These are phyloP conservation scores for Cladosporium oxysporum DNA, from an alignment of 2,329 filamentous ascomycete genomes.

Conservation along the genomic window DNA sequence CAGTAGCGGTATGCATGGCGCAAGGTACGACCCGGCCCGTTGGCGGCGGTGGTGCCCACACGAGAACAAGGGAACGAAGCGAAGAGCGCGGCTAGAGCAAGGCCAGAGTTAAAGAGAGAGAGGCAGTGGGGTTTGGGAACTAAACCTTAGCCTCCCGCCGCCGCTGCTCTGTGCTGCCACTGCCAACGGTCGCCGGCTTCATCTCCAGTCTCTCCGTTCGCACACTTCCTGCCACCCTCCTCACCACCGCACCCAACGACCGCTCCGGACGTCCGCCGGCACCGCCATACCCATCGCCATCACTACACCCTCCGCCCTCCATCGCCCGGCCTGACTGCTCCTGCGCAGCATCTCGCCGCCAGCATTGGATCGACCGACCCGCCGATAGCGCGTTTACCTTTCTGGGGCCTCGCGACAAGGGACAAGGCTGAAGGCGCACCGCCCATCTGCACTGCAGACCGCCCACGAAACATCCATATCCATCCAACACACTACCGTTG, in stretches of 20 bases:
- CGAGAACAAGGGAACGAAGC: background rate
- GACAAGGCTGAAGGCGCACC: conserved; percentile 20
- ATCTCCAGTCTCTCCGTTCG: conserved; percentile 10
- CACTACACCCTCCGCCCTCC: background rate
- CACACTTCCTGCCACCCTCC: conserved; percentile 9
- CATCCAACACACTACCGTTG: background rate
- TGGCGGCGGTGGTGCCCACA: background rate
- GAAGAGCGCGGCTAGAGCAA: conserved; percentile 7
- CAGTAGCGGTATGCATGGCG: background rate
- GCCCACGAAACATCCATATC: background rate
- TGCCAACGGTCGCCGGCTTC: conserved; percentile 9
- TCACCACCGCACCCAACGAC: background rate
- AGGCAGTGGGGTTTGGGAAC: conserved; percentile 2
- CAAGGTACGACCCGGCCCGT: background rate
- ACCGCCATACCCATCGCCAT: background rate
- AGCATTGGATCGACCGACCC: conserved; percentile 9
- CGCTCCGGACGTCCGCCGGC: conserved; percentile 3
- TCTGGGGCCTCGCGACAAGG: conserved; percentile 2
- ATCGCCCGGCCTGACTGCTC: background rate
- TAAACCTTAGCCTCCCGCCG: background rate
- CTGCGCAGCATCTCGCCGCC: background rate
- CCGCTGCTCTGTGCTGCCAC: background rate
- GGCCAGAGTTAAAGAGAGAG: background rate
- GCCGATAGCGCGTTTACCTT: conserved; percentile 14
- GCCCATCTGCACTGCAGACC: conserved; percentile 11